Evolutionary conservation across 2,329 filamentous ascomycete species (phyloP).

Genomic region (Cladosporium sp.): DNA sequence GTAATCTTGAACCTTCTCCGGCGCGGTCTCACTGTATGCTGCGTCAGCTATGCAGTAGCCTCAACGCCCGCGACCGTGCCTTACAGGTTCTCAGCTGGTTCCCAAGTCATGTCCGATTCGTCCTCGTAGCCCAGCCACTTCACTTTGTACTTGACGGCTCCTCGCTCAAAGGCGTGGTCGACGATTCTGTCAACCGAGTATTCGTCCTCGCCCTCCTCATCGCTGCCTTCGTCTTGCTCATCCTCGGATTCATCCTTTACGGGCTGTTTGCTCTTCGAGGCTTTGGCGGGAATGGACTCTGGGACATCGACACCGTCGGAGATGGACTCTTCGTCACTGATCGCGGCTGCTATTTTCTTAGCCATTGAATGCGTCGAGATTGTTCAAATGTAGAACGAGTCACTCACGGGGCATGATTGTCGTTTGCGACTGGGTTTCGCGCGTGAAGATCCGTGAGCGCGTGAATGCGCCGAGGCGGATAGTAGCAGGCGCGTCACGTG

Average conservation of each 20-base stretch:
- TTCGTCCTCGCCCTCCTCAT: constrained; percentile 48
- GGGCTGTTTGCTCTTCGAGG: constrained; percentile 16
- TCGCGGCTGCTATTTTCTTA: not conserved
- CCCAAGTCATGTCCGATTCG: constrained; percentile 68
- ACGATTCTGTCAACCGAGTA: constrained; percentile 71
- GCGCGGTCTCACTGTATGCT: constrained; percentile 27
- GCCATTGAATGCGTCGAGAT: not conserved
- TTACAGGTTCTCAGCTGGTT: constrained; percentile 67
- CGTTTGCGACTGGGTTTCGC: not conserved
- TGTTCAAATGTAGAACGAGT: not conserved
- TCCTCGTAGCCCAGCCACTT: constrained; percentile 77
- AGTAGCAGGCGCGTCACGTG: not conserved
- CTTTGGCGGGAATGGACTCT: constrained; percentile 22
- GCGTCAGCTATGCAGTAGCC: not conserved
- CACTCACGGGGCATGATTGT: constrained; percentile 25
- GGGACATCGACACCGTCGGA: constrained; percentile 3
- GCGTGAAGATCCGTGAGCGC: not conserved
- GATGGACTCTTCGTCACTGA: constrained; percentile 13
- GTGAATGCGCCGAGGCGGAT: not conserved
- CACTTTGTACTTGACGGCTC: constrained; percentile 57
- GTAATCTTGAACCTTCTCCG: constrained; percentile 59
- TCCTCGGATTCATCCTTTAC: constrained; percentile 25
- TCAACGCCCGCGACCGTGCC: constrained; percentile 16
- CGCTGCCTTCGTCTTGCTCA: constrained; percentile 32
- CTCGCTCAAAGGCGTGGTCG: constrained; percentile 56